phyloP scores from a whole-genome alignment of 148 eudicot genomes.

The Cornus suecica region DNA sequence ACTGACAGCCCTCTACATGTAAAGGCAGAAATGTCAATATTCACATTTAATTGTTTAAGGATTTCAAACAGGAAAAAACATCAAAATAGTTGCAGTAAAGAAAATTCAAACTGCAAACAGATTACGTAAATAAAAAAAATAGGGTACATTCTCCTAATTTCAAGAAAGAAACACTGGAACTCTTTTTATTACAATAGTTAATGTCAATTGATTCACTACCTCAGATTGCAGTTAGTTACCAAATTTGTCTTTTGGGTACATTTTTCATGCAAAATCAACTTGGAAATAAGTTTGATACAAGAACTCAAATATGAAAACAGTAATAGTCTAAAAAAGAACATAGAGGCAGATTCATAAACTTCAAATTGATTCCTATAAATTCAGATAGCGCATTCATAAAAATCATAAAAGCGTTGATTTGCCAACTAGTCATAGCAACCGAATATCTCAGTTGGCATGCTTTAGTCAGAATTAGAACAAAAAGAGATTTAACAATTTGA shows the following conservation, averaged over 20 bases:
- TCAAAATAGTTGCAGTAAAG: background rate
- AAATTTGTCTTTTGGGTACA: background rate
- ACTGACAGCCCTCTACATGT: constrained; percentile 68
- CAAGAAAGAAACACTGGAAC: background rate
- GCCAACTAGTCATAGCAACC: background rate
- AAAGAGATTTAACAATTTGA: background rate
- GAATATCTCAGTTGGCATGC: background rate
- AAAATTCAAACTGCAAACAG: background rate
- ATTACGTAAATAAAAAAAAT: background rate
- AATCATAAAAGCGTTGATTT: background rate
- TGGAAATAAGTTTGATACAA: background rate
- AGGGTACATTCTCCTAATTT: too few relatives aligned
- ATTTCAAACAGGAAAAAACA: background rate
- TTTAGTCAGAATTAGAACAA: background rate
- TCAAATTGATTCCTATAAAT: background rate
- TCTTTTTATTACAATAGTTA: background rate
- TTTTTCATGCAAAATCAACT: background rate
- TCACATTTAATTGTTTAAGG: background rate
- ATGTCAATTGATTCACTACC: background rate
- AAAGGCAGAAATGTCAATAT: background rate
- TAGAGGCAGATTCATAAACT: background rate
- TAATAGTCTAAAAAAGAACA: background rate
- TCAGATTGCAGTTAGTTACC: background rate
- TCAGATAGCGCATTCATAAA: background rate
- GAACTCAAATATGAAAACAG: background rate